These are phyloP conservation scores for Exserohilum rostratum DNA, from an alignment of 2,329 filamentous ascomycete genomes.

Conservation along the genomic window DNA sequence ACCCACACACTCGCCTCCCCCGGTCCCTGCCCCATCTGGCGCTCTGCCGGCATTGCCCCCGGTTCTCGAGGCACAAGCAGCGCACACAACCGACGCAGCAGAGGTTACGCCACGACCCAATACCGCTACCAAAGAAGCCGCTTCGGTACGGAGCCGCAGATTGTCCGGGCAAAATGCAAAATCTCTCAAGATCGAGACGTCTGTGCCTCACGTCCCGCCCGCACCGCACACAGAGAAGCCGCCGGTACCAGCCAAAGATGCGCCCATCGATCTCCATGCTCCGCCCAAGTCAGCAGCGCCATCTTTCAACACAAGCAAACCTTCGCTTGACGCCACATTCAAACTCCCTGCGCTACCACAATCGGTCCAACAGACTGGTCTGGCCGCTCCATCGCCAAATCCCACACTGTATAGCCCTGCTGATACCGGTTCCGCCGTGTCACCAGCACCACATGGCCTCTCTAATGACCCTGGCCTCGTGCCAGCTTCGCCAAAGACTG, in stretches of 20 bases:
- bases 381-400: conserved; percentile 41
- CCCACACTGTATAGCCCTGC: conserved; percentile 48
- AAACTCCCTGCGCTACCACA: conserved; percentile 44
- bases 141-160: conserved; percentile 73
- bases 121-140: conserved; percentile 33
- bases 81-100: conserved; percentile 29
- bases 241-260: conserved; percentile 40
- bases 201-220: conserved; percentile 44
- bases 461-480: conserved; percentile 52
- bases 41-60: conserved; percentile 37
- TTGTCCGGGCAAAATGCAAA: conserved; percentile 81
- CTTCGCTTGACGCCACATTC: conserved; percentile 35
- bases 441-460: conserved; percentile 49
- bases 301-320: conserved; percentile 34
- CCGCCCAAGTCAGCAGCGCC: conserved; percentile 46
- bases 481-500: conserved; percentile 45
- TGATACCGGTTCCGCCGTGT: conserved; percentile 50
- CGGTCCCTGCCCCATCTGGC: conserved; percentile 37
- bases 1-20: conserved; percentile 37
- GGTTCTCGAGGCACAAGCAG: conserved; percentile 39
- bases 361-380: conserved; percentile 28
- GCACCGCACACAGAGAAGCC: conserved; percentile 46
- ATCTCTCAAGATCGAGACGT: conserved; percentile 88
- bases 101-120: conserved; percentile 38
- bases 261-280: conserved; percentile 38